Conservation (phyloP, 176 grass and related monocot genomes). For the Coix lacrymajobi region DNA sequence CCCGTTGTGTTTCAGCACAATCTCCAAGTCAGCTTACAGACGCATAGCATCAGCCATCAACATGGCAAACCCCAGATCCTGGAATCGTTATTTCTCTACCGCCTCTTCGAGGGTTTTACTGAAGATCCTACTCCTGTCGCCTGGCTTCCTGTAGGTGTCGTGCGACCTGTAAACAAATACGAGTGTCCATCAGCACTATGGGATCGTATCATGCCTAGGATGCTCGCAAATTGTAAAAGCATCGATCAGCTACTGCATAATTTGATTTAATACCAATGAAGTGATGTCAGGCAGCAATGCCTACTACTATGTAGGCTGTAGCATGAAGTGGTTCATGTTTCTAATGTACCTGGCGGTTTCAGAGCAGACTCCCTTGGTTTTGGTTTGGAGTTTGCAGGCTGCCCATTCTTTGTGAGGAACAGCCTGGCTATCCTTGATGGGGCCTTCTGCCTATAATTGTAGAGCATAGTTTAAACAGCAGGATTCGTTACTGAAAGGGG, state of each 20-base stretch:
- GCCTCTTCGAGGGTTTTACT: conserved; percentile 35
- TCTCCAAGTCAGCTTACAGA: conserved; percentile 14
- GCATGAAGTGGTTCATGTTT: neutral
- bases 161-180: conserved; percentile 34
- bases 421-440: conserved; percentile 51
- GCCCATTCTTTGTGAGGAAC: conserved; percentile 58
- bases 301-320: neutral
- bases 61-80: neutral
- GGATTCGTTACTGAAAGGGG: neutral
- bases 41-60: neutral
- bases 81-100: conserved; percentile 22
- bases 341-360: conserved; percentile 49
- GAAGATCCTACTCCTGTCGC: conserved; percentile 29
- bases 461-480: conserved; percentile 7
- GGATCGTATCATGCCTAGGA: neutral
- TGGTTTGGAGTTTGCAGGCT: conserved; percentile 24
- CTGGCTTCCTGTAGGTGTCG: conserved; percentile 20
- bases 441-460: conserved; percentile 53
- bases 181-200: conserved; percentile 4
- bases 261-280: neutral
- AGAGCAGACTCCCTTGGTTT: conserved; percentile 63
- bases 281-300: neutral
- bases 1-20: conserved; percentile 4
- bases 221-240: neutral
- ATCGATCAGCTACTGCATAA: neutral